Percentiles rank a stretch among this genome's conserved stretches.
Evolutionary conservation across 345 rosid species (phyloP).

Genomic region (Rhodamnia rubescens): DNA sequence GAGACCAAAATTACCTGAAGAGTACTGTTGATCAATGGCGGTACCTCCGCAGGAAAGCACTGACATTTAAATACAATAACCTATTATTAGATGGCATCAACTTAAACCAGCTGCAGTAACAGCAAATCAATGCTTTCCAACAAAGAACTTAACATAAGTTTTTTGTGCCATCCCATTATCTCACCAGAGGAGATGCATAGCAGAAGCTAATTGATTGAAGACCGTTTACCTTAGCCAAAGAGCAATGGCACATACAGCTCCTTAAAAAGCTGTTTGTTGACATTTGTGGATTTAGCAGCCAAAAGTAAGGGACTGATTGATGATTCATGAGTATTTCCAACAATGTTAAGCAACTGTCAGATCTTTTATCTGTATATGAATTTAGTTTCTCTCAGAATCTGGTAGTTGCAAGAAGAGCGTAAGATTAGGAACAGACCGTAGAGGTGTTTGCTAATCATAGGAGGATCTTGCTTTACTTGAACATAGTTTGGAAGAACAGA

Average conservation of each 20-base stretch:
- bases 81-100: background rate
- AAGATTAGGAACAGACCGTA: background rate
- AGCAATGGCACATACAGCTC: background rate
- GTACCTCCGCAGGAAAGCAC: constrained; percentile 88
- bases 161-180: background rate
- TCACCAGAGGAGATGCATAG: background rate
- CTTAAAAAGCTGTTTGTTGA: background rate
- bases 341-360: background rate
- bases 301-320: background rate
- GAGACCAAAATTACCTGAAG: constrained; percentile 46
- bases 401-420: background rate
- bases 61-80: constrained; percentile 12
- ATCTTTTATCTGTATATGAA: background rate
- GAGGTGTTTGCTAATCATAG: background rate
- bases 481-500: background rate
- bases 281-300: background rate
- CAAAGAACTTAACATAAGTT: background rate
- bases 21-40: constrained; percentile 69
- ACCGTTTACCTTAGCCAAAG: background rate
- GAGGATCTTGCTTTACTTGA: background rate
- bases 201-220: background rate
- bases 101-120: background rate
- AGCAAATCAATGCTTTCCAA: background rate
- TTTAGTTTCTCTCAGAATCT: background rate
- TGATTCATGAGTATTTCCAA: background rate